phyloP scores from a whole-genome alignment of 2,329 filamentous ascomycete genomes.

The Neoscytalidium dimidiatum region DNA sequence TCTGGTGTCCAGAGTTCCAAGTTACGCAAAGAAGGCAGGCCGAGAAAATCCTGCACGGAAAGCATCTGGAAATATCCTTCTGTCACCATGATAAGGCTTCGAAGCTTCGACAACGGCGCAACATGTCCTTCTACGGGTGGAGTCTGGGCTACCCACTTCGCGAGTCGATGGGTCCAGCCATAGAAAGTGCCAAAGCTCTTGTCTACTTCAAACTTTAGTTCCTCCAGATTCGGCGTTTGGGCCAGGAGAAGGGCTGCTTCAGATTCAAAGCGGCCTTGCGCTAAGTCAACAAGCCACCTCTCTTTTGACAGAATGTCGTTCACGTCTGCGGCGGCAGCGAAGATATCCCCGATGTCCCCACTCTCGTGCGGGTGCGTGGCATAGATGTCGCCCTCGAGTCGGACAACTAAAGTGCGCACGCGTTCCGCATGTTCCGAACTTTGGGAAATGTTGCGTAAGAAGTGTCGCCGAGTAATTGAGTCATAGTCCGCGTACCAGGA shows the following conservation, averaged over 20 bases:
- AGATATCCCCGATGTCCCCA: not conserved
- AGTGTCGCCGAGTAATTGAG: not conserved
- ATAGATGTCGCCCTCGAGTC: not conserved
- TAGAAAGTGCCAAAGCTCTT: slow-evolving; percentile 4
- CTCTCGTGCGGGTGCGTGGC: not conserved
- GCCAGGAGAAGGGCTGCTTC: not conserved
- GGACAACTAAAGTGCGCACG: not conserved
- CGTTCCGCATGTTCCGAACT: not conserved
- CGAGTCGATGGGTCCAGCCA: slow-evolving; percentile 7
- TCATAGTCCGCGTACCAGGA: not conserved
- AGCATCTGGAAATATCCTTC: slow-evolving; percentile 7
- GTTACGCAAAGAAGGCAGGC: not conserved
- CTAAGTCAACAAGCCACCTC: not conserved
- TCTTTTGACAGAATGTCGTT: slow-evolving; percentile 8
- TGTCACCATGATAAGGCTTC: not conserved
- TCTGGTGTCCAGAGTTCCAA: slow-evolving; percentile 9
- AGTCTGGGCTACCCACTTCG: not conserved
- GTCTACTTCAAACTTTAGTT: not conserved
- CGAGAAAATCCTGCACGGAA: not conserved
- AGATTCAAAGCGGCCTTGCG: not conserved
- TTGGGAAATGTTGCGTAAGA: not conserved
- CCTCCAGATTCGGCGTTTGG: not conserved
- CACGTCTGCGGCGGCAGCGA: not conserved
- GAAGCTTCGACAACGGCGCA: not conserved
- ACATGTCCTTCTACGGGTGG: not conserved